phyloP scores from a whole-genome alignment of 768 basidiomycete genomes.

The Hygrocybe punicea region DNA sequence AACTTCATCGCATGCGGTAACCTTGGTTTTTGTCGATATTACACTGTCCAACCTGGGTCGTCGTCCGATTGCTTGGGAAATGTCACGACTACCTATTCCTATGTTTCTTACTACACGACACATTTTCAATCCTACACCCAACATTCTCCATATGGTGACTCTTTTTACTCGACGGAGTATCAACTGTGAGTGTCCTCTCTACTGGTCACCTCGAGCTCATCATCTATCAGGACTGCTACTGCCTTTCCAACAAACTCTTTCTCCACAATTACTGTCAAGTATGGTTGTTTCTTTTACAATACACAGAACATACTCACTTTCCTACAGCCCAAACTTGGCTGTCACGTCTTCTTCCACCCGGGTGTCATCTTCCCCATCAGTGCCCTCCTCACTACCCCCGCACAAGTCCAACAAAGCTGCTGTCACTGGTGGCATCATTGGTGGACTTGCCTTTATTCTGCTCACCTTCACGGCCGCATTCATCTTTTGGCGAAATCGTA shows the following conservation, averaged over 20 bases:
- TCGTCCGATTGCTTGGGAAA: background rate
- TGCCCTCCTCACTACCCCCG: too few relatives aligned
- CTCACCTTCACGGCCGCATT: too few relatives aligned
- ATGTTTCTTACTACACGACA: background rate
- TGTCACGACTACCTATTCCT: background rate
- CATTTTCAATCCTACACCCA: background rate
- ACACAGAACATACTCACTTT: background rate
- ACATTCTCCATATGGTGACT: background rate
- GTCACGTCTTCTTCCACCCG: too few relatives aligned
- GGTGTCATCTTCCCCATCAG: too few relatives aligned
- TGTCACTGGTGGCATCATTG: too few relatives aligned
- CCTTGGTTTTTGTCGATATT: background rate
- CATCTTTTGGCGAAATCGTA: too few relatives aligned
- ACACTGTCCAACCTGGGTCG: background rate
- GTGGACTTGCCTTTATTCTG: too few relatives aligned
- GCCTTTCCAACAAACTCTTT: background rate
- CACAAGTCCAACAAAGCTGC: too few relatives aligned
- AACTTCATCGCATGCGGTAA: background rate
- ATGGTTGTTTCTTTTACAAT: background rate
- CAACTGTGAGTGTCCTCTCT: too few relatives aligned
- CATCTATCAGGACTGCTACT: background rate
- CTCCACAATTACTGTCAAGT: background rate
- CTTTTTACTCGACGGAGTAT: background rate
- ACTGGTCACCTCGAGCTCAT: background rate
- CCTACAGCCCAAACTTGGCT: background rate